Evolutionary conservation across 345 rosid genomes (phyloP), one percentile per base, ranked within the genome.

Genomic region (Fremontodendron californicum): DNA sequence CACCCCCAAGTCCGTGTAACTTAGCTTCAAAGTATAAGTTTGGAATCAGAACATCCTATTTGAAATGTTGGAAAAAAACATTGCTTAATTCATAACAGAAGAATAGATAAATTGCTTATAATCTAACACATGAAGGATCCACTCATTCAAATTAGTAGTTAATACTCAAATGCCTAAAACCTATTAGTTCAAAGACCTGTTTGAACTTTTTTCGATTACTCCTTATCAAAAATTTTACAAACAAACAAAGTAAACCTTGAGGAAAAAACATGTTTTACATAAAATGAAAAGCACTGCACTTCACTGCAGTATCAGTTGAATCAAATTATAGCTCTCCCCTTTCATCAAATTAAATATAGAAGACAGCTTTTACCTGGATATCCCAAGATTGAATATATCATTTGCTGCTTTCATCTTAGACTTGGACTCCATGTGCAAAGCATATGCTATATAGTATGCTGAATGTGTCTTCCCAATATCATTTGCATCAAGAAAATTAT

Each of bases 401-500:
- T 96, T 91, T 0, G 98, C 92, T 23, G 84, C 84, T 88, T 87
- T 96, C 73, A 86, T 85, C 85, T 93, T 96, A 15, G 84, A 72
- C 84, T 88, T 89, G 76, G 88, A 89, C 78, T 96, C 99, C 94
- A 93, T 81, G 49, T 88, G 92, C 86, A 82, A 82, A 33, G 90
- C 98, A 84, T 93, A 85, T 46, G 90, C 83, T 58, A 89, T 73
- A 79, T 93, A 96, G 79, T 71, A 93, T 5, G 74, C 68, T 64
- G 91, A 77, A 82, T 92, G 97, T 21, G 88, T 81, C 83, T 86
- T 86, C 49, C 96, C 98, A 77, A 94, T 94, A 39, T 73, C 92
- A 83, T 94, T 94, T 2, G 90, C 91, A 60, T 94, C 96, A 61
- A 94, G 90, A 77, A 94, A 94, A 84, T 70, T 80, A 82, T 79